Evolutionary conservation across 2,329 filamentous ascomycete species (phyloP), one percentile per base, ranked within the genome.

Genomic region (Torrubiellomyces zombiae): DNA sequence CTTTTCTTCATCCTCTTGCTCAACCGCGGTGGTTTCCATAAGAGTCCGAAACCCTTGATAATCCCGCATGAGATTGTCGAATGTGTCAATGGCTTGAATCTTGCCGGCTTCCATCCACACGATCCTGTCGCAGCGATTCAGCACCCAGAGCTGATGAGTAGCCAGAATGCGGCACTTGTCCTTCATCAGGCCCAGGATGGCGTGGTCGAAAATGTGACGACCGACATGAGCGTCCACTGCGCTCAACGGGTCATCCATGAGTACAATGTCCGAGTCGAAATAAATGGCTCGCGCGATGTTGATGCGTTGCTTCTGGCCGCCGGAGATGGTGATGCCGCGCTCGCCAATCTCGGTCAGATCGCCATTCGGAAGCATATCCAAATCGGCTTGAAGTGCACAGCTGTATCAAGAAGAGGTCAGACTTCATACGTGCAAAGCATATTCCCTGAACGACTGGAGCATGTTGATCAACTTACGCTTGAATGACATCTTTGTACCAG

Each of bases 341-440:
- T 95, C 89, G 14, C 86, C 89, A 42, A 95, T 93, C 47, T 95
- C 86, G 0, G 86, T 98, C 38, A 67, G 51, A 39, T 95, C 89
- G 9, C 82, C 79, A 29, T 78, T 69, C 0, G 86, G 86, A n/a
- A 95, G 60, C 72, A 93, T 93, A 23, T 93, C 81, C 6, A 95
- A 51, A 56, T 98, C 86, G 0, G 78, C 69, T 26, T 76, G 63
- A 7, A 95, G 58, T 2, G 86, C 83, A 47, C 86, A 95, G 7
- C 71, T 58, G 49, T 14, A n/a, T n/a, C n/a, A n/a, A n/a, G 7
- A 6, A 13, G 5, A 16, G 19, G n/a, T 30, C 23, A 23, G 16
- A 24, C 23, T 37, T 29, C 20, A 7, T 23, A n/a, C 6, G 11
- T 9, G 15, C 10, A 5, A n/a, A 4, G 4, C 3, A 14, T n/a